Evolutionary conservation across 306 rosid species (phyloP), one percentile per base, ranked within the genome.

Genomic region (Adenanthera pavonina): DNA sequence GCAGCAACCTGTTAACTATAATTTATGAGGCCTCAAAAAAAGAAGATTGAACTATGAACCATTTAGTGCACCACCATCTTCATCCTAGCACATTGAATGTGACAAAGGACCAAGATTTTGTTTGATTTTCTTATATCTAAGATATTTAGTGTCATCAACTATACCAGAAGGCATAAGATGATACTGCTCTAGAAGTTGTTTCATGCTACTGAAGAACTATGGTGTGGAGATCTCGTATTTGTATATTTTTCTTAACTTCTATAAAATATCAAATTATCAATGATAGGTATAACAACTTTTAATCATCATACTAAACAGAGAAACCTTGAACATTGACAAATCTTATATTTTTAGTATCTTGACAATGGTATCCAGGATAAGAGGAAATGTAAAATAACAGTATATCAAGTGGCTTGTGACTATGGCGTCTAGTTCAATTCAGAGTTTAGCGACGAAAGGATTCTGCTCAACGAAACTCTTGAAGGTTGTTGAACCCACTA

Each of bases 391-490:
- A 43, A 43, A 43, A 43, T 43, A 43, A 43, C 46, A 43, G 49
- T 9, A 46, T 1, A 46, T 46, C 49, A 46, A 7, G 8, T 46
- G 49, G 13, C 49, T 49, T 4, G 8, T 46, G 49, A 11, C 49
- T 49, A 14, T 0, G 2, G 53, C 17, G 0, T 1, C 15, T 12
- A 62, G 60, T 61, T 62, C 62, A 49, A 40, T 51, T 51, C 59
- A 77, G 71, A 30, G 68, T 62, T 60, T 75, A 35, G 20, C 74
- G 12, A 60, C 71, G 78, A 79, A 9, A n/a, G 20, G 12, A 67
- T 66, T 83, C 64, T 53, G 65, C 16, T 34, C 53, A 3, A 46
- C 61, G 73, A 54, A 68, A 79, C 30, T 48, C 11, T 15, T 16
- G 44, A 59, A 38, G 57, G 72, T 33, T 76, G 3, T 0, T 36